These are phyloP conservation scores for Neonectria sp. DNA, from an alignment of 2,329 filamentous ascomycete species.

Conservation along the genomic window DNA sequence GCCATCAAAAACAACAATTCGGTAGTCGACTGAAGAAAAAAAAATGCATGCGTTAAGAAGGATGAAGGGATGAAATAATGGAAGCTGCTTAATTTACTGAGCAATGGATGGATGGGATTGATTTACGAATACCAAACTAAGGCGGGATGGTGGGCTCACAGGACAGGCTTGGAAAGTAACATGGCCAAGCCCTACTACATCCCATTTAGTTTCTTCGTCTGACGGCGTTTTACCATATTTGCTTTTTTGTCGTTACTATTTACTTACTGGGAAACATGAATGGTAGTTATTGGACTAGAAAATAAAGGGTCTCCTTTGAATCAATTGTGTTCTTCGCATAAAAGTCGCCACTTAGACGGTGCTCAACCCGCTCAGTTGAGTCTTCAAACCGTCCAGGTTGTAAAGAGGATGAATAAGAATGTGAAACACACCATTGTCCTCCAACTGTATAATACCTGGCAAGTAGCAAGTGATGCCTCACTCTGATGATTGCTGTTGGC, in stretches of 20 bases:
- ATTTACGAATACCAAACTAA: conserved; percentile 2
- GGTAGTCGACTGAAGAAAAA: conserved; percentile 3
- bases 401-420: background rate
- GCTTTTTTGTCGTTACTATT: background rate
- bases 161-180: background rate
- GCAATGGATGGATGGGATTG: conserved; percentile 1
- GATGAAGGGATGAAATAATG: conserved; percentile 18
- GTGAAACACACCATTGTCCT: background rate
- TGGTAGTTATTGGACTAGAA: conserved; percentile 10
- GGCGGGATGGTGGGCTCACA: conserved; percentile 4
- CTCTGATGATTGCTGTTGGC: too few relatives aligned
- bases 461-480: background rate
- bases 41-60: background rate
- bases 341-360: too few relatives aligned
- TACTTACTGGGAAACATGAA: conserved; percentile 2
- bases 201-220: background rate
- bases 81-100: background rate
- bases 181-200: conserved; percentile 2
- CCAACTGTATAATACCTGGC: background rate
- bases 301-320: conserved; percentile 6
- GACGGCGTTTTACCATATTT: conserved; percentile 20
- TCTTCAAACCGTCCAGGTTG: too few relatives aligned
- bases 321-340: background rate
- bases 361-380: background rate
- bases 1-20: conserved; percentile 1